Percentiles rank a stretch among this genome's conserved stretches.
Conservation (phyloP, 805 yeast species). For the Clavispora fructus region DNA sequence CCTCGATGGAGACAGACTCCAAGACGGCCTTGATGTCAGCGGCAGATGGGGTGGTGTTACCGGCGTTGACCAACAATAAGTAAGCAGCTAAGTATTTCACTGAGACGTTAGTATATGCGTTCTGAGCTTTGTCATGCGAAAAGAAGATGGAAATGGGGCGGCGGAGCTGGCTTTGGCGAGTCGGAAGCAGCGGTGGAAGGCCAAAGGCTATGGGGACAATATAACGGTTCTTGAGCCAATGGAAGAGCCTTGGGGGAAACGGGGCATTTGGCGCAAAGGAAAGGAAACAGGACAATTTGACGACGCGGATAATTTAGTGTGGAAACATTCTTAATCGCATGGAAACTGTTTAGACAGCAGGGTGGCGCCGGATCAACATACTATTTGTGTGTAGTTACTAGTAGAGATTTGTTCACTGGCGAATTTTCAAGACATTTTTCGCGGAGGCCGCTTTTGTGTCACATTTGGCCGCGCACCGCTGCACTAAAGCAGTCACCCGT, state of each 20-base stretch:
- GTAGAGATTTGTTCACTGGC: not conserved
- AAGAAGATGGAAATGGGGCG: not conserved
- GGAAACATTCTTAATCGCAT: not conserved
- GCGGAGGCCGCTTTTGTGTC: conserved; percentile 1
- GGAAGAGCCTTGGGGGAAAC: too few species aligned
- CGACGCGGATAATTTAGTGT: not conserved
- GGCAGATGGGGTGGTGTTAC: conserved; percentile 41
- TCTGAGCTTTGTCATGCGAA: not conserved
- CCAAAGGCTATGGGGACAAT: too few species aligned
- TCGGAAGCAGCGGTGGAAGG: too few species aligned
- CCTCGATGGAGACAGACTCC: conserved; percentile 35
- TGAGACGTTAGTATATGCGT: conserved; percentile 21
- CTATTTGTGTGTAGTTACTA: conserved; percentile 1
- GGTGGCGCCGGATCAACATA: not conserved
- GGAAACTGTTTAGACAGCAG: not conserved
- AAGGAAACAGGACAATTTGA: too few species aligned
- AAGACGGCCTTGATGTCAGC: conserved; percentile 37
- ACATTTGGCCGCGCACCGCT: not conserved
- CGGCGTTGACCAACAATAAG: conserved; percentile 44
- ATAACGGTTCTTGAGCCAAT: too few species aligned
- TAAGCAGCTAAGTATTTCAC: conserved; percentile 46
- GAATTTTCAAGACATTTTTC: conserved; percentile 1
- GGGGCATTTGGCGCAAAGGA: not conserved
- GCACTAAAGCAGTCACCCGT: conserved; percentile 1
- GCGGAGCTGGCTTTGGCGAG: too few species aligned